Base-by-base conservation (phyloP, 441 rosid genomes). In the Melastoma candidum region DNA sequence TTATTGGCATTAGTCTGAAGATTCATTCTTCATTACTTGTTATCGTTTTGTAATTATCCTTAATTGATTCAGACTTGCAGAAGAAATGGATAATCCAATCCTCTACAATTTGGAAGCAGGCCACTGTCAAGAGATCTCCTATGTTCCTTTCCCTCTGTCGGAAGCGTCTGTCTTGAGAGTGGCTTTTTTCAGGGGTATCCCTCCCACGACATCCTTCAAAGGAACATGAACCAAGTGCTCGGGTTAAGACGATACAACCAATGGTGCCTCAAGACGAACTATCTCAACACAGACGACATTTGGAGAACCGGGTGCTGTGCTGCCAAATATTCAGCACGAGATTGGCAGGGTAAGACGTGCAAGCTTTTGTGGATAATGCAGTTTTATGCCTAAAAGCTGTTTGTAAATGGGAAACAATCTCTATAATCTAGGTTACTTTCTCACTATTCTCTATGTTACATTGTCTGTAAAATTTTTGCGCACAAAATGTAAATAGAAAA, bases 71-170 rank as follows among this genome's bases (percentile, higher is more conserved):
- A 74, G 85, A 68, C 56, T 69, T 55, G 74, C 72, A 72, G 83
- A 79, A 51, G 79, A 76, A 61, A 54, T 59, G 70, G 68, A 68
- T 17, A 72, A 63, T 13, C 72, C 61, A 56, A 76, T 68, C 82
- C 87, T 48, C 60, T 87, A 46, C 77, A 66, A 22, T n/a, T 48
- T 71, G 56, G 93, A 79, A 64, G 66, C 83, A 7, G 56, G 52
- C 63, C 71, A 54, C 56, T 75, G 67, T 68, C 90, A 13, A 82
- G 82, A 77, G 87, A 80, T 29, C 1, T 69, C 52, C 61, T 85
- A 12, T 65, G 70, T 63, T 69, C 77, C 41, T 80, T 92, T 72
- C 96, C 96, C 41, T 64, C 83, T 3, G 77, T 75, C 67, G 98
- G 98, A 68, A 81, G 86, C 24, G 22, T 17, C 22, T 17, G 59